Percentiles rank a stretch among this genome's conserved stretches.
Evolutionary conservation across 1,284 basidiomycete genomes (phyloP).

Genomic region (Ganoderma resinaceum): DNA sequence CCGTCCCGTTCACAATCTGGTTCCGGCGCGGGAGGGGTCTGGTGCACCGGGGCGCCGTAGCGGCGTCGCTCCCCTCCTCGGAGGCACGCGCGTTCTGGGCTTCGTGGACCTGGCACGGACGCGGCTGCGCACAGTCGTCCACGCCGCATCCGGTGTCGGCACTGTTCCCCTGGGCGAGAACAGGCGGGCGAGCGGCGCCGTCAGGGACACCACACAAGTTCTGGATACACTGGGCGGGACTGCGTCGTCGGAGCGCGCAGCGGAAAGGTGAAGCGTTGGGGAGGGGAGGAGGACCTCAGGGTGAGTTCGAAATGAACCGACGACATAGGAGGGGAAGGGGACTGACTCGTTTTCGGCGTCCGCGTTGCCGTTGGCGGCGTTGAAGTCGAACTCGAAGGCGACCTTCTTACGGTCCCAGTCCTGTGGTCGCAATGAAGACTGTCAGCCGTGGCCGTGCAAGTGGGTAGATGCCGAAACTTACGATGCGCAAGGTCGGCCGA

Average conservation of each 20-base stretch:
- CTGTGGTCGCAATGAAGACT: background rate
- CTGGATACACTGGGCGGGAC: background rate
- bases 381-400: background rate
- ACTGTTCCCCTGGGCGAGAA: background rate
- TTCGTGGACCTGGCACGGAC: constrained; percentile 1
- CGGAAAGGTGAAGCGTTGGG: background rate
- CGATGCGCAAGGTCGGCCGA: background rate
- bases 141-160: background rate
- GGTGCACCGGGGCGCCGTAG: background rate
- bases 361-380: background rate
- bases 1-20: background rate
- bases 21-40: background rate
- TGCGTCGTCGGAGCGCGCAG: background rate
- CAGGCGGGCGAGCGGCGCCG: background rate
- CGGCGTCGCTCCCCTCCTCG: background rate
- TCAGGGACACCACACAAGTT: background rate
- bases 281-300: background rate
- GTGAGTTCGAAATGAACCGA: background rate
- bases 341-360: background rate
- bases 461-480: background rate
- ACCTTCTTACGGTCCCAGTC: background rate
- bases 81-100: background rate
- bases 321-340: background rate
- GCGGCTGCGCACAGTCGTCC: background rate
- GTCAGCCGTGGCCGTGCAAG: background rate